Conservation (phyloP, 805 yeast genomes). For the Yarrowia sp. region DNA sequence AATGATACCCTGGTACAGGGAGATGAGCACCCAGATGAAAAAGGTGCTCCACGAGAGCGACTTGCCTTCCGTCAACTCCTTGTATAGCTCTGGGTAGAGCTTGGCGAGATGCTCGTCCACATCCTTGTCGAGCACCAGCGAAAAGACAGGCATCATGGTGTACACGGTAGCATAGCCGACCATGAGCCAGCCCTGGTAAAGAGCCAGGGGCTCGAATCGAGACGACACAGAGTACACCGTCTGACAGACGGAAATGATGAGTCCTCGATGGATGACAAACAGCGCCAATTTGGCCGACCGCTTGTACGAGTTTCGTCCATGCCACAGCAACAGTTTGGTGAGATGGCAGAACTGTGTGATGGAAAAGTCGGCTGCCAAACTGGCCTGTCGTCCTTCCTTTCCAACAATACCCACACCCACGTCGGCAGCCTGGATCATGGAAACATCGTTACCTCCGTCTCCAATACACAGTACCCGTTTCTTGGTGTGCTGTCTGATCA, state of each 20-base stretch:
- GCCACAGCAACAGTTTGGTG: conserved; percentile 90
- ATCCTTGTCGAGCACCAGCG: conserved; percentile 88
- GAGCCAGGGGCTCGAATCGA: conserved; percentile 88
- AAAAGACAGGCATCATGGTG: conserved; percentile 98
- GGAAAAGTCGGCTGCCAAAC: conserved; percentile 95
- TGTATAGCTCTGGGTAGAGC: conserved; percentile 92
- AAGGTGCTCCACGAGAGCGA: conserved; percentile 87
- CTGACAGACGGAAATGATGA: conserved; percentile 91
- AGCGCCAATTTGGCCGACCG: conserved; percentile 94
- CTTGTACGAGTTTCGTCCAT: conserved; percentile 96
- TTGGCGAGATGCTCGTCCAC: conserved; percentile 88
- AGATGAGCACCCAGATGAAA: conserved; percentile 87
- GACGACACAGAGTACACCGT: conserved; percentile 90
- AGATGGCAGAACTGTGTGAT: conserved; percentile 89
- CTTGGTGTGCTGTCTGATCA: conserved; percentile 79
- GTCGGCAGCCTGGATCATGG: conserved; percentile 98
- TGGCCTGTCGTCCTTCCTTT: conserved; percentile 97
- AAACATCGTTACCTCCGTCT: conserved; percentile 98
- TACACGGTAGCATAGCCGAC: conserved; percentile 97
- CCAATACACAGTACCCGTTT: conserved; percentile 97
- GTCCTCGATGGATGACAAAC: conserved; percentile 95
- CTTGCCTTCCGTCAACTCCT: conserved; percentile 86
- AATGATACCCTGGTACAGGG: conserved; percentile 87
- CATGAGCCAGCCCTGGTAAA: conserved; percentile 96
- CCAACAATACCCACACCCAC: conserved; percentile 99